These are phyloP conservation scores for Pyrenochaeta sp. DNA, from an alignment of 2,329 filamentous ascomycete species.

Conservation along the genomic window DNA sequence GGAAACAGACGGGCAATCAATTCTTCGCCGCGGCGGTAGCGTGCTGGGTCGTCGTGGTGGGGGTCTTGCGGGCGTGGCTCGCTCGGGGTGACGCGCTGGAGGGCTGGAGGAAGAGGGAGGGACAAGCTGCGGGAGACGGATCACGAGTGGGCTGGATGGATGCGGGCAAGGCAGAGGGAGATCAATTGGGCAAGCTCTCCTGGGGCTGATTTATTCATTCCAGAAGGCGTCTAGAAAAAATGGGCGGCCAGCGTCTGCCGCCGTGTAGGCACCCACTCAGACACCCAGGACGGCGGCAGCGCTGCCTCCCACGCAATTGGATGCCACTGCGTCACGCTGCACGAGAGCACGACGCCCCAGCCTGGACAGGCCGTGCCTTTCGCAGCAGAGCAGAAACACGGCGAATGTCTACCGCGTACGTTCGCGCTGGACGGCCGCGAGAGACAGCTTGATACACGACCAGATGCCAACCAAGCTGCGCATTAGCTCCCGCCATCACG, in stretches of 20 bases:
- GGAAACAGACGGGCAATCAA: too few species aligned
- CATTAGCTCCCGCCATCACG: constrained; percentile 24
- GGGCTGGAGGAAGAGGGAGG: constrained; percentile 23
- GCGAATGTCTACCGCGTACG: constrained; percentile 3
- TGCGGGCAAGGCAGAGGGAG: constrained; percentile 24
- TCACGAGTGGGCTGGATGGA: constrained; percentile 18
- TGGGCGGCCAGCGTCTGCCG: constrained; percentile 10
- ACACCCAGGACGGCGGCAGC: constrained; percentile 17
- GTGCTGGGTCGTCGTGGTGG: constrained; percentile 6
- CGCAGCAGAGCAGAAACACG: constrained; percentile 9
- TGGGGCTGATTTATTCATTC: constrained; percentile 28
- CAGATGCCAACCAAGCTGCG: constrained; percentile 19
- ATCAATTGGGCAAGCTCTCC: constrained; percentile 29
- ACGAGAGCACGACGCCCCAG: constrained; percentile 6
- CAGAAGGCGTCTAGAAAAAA: constrained; percentile 42
- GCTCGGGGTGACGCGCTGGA: constrained; percentile 23
- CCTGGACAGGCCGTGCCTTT: constrained; percentile 1
- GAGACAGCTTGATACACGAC: constrained; percentile 5
- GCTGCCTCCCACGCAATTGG: constrained; percentile 21
- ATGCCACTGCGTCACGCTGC: constrained; percentile 20
- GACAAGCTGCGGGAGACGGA: constrained; percentile 20
- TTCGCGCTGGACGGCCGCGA: neutral
- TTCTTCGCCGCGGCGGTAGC: too few species aligned
- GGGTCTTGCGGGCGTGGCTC: constrained; percentile 14
- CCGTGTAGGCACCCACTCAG: constrained; percentile 18